A percentile compares a stretch with the other conserved stretches of the same genome.
These are phyloP conservation scores for Dendrobium officinale DNA, from an alignment of 106 monocot species.

Conservation along the genomic window DNA sequence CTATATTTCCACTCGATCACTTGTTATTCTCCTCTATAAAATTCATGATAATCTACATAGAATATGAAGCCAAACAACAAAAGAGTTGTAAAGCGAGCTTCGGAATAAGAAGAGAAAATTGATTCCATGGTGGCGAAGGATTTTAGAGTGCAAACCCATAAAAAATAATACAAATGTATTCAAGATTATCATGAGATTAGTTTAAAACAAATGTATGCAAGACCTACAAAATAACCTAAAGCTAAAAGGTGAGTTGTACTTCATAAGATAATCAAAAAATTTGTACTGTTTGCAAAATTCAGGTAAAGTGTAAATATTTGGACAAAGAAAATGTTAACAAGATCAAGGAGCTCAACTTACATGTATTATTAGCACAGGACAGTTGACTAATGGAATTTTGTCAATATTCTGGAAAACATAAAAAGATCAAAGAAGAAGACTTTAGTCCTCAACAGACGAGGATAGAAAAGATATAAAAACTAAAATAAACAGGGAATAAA, in stretches of 20 bases:
- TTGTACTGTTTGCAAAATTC: background rate
- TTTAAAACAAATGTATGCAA: background rate
- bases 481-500: background rate
- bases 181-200: background rate
- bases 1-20: no score
- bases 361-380: conserved; percentile 12
- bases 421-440: background rate
- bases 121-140: no score
- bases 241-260: background rate
- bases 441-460: background rate
- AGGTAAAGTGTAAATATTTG: background rate
- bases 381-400: conserved; percentile 5
- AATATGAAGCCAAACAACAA: no score
- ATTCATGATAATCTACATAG: no score
- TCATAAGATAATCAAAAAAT: background rate
- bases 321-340: background rate
- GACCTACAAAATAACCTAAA: background rate
- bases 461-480: background rate
- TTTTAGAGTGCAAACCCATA: no score
- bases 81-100: no score
- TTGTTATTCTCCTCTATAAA: no score
- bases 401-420: background rate
- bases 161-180: no score
- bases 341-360: conserved; percentile 3
- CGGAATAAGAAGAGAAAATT: no score